Evolutionary conservation across 2,329 filamentous ascomycete genomes (phyloP), one percentile per base, ranked within the genome.

Genomic region (Colletotrichum liriopes): DNA sequence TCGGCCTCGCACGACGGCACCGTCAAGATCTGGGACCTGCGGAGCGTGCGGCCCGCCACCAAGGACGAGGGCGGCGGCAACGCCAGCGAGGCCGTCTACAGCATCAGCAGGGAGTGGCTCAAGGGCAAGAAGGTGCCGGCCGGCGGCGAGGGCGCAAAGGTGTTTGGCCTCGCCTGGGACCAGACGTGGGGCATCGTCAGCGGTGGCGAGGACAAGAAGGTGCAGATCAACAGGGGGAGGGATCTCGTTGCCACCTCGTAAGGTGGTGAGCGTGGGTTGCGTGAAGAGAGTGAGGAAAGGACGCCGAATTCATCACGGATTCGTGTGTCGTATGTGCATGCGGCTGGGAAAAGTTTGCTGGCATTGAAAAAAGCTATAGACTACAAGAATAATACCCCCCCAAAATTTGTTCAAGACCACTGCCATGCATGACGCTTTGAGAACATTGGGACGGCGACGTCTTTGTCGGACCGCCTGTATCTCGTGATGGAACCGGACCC

Each of bases 1-100:
- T 96, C 93, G 41, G 96, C 91, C n/a, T 93, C 93, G 56, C 94
- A 97, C 82, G 96, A 99, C 81, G 95, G 96, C 43, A 98, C 94
- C 1, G 96, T 94, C 78, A 90, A 95, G 63, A 91, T 99, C 60
- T 99, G 96, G 96, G 96, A 99, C 85, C 88, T 98, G 75, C 88
- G 96, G 66, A 92, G 90, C 77, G 90, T 89, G 65, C 86, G 91
- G 80, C 87, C 84, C 23, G 88, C 86, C 11, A 87, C 86, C 3
- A 85, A 90, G 77, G 84, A 91, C 79, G 89, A 92, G 80, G 85
- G 91, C 78, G 85, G 90, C 78, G 84, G 89, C 80, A 84, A 89
- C 87, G 79, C 95, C 83, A 82, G 94, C 89, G 86, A 96, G 88
- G 82, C 92, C 86, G 84, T 97, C 85, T 90, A 94, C 87, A 81